Evolutionary conservation across 2,329 filamentous ascomycete species (phyloP).

Genomic region (Sclerotinia spermophila): DNA sequence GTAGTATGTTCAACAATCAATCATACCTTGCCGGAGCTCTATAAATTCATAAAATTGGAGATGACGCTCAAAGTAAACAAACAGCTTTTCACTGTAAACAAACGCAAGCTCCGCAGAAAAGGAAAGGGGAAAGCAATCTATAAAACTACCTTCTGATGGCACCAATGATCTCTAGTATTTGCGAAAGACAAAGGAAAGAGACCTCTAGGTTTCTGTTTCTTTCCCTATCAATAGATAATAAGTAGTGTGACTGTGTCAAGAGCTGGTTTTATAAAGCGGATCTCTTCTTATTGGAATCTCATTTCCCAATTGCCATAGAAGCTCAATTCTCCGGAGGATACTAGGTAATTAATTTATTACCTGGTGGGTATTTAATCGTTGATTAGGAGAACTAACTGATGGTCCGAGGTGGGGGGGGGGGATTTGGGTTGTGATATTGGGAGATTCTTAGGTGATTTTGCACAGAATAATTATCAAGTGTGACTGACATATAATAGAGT

Average conservation of each 20-base stretch:
- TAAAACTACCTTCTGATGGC: not conserved
- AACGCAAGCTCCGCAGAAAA: not conserved
- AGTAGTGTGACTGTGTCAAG: conserved; percentile 14
- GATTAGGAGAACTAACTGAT: not conserved
- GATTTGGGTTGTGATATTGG: not conserved
- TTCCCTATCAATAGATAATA: conserved; percentile 7
- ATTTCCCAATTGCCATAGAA: conserved; percentile 9
- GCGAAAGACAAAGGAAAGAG: conserved; percentile 1
- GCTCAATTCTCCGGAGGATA: not conserved
- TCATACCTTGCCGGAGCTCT: conserved; percentile 16
- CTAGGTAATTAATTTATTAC: not conserved
- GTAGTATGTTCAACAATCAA: conserved; percentile 19
- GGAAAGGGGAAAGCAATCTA: not conserved
- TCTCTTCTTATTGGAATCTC: not conserved
- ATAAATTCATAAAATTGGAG: not conserved
- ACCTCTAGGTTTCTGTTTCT: not conserved
- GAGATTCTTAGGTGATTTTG: too few relatives aligned
- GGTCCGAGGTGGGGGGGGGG: not conserved
- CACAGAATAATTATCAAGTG: too few relatives aligned
- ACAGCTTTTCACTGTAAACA: conserved; percentile 6
- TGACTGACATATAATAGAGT: too few relatives aligned
- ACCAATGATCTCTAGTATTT: not conserved
- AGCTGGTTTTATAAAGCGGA: conserved; percentile 10
- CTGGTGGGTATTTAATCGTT: not conserved
- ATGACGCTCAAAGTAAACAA: conserved; percentile 6